A percentile compares a stretch with the other conserved stretches of the same genome.
Evolutionary conservation across 1,139 yeast genomes (phyloP).

Genomic region (Hyphopichia wangnamkhiaoensis): DNA sequence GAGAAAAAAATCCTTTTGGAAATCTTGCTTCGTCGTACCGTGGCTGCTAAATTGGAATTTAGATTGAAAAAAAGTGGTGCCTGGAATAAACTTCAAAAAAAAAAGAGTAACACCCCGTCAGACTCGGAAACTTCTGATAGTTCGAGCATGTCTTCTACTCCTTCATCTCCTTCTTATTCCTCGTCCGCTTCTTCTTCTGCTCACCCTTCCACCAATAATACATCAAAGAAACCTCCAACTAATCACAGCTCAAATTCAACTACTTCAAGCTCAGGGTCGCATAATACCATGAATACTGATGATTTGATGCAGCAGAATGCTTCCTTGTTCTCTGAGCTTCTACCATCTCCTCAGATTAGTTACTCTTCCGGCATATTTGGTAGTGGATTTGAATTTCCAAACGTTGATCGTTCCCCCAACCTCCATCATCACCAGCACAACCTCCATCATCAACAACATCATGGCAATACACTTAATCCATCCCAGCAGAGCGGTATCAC

Average conservation of each 20-base stretch:
- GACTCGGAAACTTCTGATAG: background rate
- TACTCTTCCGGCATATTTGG: conserved; percentile 34
- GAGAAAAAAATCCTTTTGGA: conserved; percentile 38
- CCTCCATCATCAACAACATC: too few species aligned
- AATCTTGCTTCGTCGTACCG: conserved; percentile 39
- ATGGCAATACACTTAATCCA: too few species aligned
- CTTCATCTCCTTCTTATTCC: background rate
- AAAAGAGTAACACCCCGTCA: background rate
- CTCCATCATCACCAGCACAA: background rate
- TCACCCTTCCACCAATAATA: background rate
- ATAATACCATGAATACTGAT: conserved; percentile 28
- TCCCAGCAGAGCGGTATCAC: too few species aligned
- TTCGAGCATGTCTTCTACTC: background rate
- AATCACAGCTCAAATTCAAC: background rate
- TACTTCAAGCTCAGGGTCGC: background rate
- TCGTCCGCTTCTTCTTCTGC: conserved; percentile 4
- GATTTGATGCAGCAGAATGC: conserved; percentile 34
- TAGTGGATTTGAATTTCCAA: conserved; percentile 4
- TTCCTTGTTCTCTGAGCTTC: conserved; percentile 32
- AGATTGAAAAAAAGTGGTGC: conserved; percentile 27
- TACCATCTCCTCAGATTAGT: conserved; percentile 45
- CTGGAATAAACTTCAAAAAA: conserved; percentile 2
- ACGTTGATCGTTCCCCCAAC: background rate
- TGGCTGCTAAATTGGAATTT: conserved; percentile 46
- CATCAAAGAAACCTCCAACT: background rate